Percentiles rank a stretch among this genome's conserved stretches.
phyloP scores from a whole-genome alignment of 1,284 basidiomycete genomes.

The Pseudozyma flocculosa region DNA sequence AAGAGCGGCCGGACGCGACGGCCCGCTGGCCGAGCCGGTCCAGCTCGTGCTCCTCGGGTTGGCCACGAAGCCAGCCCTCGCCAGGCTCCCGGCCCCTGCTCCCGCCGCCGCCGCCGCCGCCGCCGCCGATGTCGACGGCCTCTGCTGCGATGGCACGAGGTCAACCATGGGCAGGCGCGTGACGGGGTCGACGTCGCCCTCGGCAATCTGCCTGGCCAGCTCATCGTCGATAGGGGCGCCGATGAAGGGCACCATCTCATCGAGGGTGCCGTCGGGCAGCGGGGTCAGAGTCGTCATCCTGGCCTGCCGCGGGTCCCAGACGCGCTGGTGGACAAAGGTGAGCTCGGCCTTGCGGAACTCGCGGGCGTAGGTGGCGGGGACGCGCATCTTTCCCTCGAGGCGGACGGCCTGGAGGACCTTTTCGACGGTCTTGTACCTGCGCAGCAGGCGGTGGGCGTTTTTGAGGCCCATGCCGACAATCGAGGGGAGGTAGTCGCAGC shows the following conservation, averaged over 20 bases:
- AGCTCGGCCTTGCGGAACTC: constrained; percentile 75
- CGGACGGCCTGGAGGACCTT: constrained; percentile 77
- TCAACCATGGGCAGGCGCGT: constrained; percentile 67
- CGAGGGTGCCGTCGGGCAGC: constrained; percentile 35
- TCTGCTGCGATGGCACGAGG: constrained; percentile 16
- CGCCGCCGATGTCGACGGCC: too few relatives aligned
- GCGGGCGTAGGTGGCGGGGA: constrained; percentile 69
- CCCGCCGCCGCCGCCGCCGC: too few relatives aligned
- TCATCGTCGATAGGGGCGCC: constrained; percentile 42
- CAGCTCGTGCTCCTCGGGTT: too few relatives aligned
- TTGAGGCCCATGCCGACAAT: constrained; percentile 64
- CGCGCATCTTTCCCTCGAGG: constrained; percentile 79
- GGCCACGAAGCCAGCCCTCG: too few relatives aligned
- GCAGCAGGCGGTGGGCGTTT: constrained; percentile 81
- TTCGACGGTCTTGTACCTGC: constrained; percentile 82
- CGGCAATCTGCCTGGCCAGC: constrained; percentile 66
- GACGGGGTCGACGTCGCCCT: constrained; percentile 77
- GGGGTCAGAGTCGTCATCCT: constrained; percentile 45
- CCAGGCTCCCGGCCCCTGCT: too few relatives aligned
- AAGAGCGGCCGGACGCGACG: too few relatives aligned
- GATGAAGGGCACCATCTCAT: constrained; percentile 45
- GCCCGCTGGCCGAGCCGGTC: too few relatives aligned
- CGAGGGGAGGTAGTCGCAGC: constrained; percentile 79
- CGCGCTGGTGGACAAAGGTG: constrained; percentile 90
- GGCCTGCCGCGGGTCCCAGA: constrained; percentile 71